Percentiles rank a stretch among this genome's conserved stretches.
phyloP scores from a whole-genome alignment of 176 grass and related monocot genomes.

The Carex cristatella region DNA sequence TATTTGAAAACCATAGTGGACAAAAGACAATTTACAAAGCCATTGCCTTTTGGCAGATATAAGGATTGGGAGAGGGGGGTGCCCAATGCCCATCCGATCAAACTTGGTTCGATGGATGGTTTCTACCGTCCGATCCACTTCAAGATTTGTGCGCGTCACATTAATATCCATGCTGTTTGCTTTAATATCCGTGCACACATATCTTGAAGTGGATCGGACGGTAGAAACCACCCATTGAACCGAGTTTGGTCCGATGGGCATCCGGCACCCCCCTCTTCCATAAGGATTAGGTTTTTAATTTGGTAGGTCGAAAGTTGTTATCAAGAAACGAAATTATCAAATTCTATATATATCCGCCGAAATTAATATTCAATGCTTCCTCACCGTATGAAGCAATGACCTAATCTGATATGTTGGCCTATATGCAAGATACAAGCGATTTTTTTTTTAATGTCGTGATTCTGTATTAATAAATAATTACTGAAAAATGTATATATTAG shows the following conservation, averaged over 20 bases:
- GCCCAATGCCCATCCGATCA: no score
- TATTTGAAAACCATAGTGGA: background rate
- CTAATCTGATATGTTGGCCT: background rate
- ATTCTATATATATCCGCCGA: background rate
- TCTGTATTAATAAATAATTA: background rate
- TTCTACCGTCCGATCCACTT: no score
- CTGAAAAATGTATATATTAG: background rate
- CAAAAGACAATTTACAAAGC: background rate
- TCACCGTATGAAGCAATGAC: background rate
- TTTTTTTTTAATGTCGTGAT: background rate
- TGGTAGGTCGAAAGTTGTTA: background rate
- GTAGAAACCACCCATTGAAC: no score
- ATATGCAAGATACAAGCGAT: background rate
- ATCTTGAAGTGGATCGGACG: no score
- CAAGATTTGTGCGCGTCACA: no score
- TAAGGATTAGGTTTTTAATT: slow-evolving; percentile 1
- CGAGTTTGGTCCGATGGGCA: no score
- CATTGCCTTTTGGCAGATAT: background rate
- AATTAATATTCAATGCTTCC: background rate
- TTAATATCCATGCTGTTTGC: no score
- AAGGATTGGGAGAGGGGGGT: background rate
- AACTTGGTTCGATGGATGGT: no score
- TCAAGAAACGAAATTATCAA: background rate
- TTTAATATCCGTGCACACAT: no score
- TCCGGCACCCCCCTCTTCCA: no score